Evolutionary conservation across 2,329 filamentous ascomycete genomes (phyloP).

Genomic region (Sporothrix luriei): DNA sequence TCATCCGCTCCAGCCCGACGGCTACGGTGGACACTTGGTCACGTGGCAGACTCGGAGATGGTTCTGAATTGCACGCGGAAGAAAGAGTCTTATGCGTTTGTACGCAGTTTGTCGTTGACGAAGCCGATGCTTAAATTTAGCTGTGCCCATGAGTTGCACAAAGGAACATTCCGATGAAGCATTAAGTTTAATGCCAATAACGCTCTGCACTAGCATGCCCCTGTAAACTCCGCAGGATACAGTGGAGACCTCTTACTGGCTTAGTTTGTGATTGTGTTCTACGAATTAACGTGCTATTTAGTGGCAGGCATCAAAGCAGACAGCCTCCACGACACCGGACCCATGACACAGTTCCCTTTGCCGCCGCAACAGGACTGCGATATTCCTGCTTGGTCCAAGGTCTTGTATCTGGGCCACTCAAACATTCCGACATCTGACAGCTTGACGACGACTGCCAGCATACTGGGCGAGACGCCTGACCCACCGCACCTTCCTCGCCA

Average conservation of each 20-base stretch:
- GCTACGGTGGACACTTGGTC: conserved; percentile 1
- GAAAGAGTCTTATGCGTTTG: neutral
- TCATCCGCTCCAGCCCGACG: neutral
- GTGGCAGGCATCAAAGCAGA: neutral
- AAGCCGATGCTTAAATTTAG: too few species aligned
- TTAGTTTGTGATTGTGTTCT: neutral
- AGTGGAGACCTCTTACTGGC: neutral
- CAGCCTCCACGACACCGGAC: too few species aligned
- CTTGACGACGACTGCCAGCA: too few species aligned
- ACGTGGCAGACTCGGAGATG: conserved; percentile 3
- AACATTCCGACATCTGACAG: too few species aligned
- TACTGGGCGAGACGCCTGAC: conserved; percentile 1
- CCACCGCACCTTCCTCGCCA: conserved; percentile 24
- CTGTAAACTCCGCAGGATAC: neutral
- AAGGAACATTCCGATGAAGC: neutral
- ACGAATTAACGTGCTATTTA: too few species aligned
- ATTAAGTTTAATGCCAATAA: neutral
- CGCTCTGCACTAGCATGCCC: conserved; percentile 6
- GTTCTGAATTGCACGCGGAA: neutral
- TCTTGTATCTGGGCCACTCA: too few species aligned
- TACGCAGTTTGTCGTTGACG: neutral
- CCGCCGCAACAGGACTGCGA: neutral
- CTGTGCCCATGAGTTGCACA: neutral
- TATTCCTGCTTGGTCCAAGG: neutral
- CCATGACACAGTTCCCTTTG: neutral